Evolutionary conservation across 176 grass and related monocot genomes (phyloP).

Genomic region (Phragmites australis): DNA sequence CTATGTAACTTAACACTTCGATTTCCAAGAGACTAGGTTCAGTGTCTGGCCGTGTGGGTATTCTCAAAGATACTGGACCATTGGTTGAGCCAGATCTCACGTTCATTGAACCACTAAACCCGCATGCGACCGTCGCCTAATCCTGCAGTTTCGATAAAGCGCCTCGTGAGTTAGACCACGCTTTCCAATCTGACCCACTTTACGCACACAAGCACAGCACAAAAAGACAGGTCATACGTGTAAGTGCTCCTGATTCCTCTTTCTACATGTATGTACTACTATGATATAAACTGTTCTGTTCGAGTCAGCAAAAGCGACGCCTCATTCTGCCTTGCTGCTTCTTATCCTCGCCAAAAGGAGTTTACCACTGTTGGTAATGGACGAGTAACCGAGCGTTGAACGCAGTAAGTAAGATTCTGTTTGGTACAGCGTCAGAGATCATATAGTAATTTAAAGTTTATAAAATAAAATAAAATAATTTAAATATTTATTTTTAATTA

Average conservation of each 20-base stretch:
- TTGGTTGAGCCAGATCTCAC: constrained; percentile 30
- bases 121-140: constrained; percentile 49
- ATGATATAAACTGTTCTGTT: not conserved
- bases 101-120: constrained; percentile 33
- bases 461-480: no score
- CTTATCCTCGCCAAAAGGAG: constrained; percentile 5
- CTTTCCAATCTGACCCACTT: constrained; percentile 40
- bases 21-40: constrained; percentile 7
- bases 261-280: constrained; percentile 5
- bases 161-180: constrained; percentile 40
- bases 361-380: constrained; percentile 40
- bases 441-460: no score
- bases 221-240: constrained; percentile 11
- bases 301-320: not conserved
- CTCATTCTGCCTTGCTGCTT: not conserved
- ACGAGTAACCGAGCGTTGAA: not conserved
- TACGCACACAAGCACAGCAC: not conserved
- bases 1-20: not conserved
- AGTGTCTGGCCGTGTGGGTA: not conserved
- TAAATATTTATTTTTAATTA: no score
- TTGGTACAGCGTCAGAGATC: no score
- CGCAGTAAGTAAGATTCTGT: no score
- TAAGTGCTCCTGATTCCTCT: not conserved
- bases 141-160: constrained; percentile 31
- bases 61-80: constrained; percentile 2